These are phyloP conservation scores for Penicillium oxalicum DNA, from an alignment of 2,329 filamentous ascomycete genomes.

Conservation along the genomic window DNA sequence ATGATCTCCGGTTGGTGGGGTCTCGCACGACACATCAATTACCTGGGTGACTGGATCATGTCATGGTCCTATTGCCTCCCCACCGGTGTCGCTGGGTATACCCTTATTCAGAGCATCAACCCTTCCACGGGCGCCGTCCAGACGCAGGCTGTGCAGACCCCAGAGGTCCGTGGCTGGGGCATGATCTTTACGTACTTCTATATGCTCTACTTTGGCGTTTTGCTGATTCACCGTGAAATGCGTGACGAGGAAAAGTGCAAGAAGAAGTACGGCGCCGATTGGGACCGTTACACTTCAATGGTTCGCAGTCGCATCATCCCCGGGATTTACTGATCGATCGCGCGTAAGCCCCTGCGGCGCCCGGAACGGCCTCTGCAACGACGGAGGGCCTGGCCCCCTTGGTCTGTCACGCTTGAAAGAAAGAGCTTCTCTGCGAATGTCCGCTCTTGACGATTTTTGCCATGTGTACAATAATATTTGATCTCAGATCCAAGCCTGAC, in stretches of 20 bases:
- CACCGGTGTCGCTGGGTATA: conserved; percentile 76
- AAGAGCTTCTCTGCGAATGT: too few relatives aligned
- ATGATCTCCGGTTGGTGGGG: conserved; percentile 93
- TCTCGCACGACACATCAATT: conserved; percentile 86
- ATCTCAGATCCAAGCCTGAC: neutral
- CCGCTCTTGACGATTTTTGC: neutral
- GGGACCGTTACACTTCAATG: conserved; percentile 78
- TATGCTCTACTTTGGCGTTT: conserved; percentile 79
- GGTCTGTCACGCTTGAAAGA: too few relatives aligned
- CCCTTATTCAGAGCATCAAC: conserved; percentile 51
- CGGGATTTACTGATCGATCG: conserved; percentile 61
- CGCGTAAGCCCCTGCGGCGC: too few relatives aligned
- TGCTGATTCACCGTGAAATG: conserved; percentile 78
- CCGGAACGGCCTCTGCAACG: too few relatives aligned
- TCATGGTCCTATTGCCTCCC: conserved; percentile 85
- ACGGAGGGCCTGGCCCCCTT: too few relatives aligned
- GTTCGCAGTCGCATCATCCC: conserved; percentile 80
- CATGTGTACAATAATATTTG: neutral
- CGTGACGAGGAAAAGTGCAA: conserved; percentile 88
- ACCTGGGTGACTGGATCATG: conserved; percentile 92
- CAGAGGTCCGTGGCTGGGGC: conserved; percentile 71
- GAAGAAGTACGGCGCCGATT: conserved; percentile 87
- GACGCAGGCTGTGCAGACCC: conserved; percentile 66
- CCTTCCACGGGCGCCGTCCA: conserved; percentile 56
- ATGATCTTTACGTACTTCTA: conserved; percentile 93